Percentiles rank a stretch among this genome's conserved stretches.
Evolutionary conservation across 163 green algal species (phyloP).

Genomic region (Chlorella variabilis): DNA sequence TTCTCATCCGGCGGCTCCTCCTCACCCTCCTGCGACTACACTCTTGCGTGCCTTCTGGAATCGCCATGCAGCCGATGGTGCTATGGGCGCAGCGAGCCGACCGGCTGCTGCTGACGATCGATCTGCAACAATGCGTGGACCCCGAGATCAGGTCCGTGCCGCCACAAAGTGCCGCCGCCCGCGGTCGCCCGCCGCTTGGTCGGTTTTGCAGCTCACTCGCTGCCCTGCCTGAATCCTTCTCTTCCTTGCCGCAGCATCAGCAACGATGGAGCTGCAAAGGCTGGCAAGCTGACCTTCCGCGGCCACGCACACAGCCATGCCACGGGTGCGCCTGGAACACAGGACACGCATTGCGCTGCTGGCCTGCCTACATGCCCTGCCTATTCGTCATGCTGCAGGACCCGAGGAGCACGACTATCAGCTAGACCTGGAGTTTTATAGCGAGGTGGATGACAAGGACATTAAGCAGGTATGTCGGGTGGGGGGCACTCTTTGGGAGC

Average conservation of each 20-base stretch:
- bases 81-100: conserved; percentile 82
- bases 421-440: conserved; percentile 72
- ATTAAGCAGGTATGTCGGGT: conserved; percentile 52
- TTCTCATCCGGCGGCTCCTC: too few species aligned
- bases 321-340: conserved; percentile 36
- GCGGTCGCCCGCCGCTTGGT: neutral
- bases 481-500: neutral
- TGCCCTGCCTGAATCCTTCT: neutral
- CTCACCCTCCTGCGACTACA: too few species aligned
- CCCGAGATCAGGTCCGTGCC: conserved; percentile 27
- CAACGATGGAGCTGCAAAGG: conserved; percentile 60
- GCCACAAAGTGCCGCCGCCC: neutral
- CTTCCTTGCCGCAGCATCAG: conserved; percentile 17
- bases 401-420: conserved; percentile 69
- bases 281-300: conserved; percentile 61
- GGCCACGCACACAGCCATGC: conserved; percentile 62
- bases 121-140: conserved; percentile 74
- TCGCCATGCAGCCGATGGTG: conserved; percentile 71
- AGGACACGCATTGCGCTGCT: neutral
- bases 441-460: conserved; percentile 69
- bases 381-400: conserved; percentile 12
- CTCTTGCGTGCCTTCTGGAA: too few species aligned
- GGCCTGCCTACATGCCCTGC: neutral
- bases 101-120: conserved; percentile 83
- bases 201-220: neutral